Evolutionary conservation across 805 yeast genomes (phyloP).

Genomic region (Wickerhamomyces alni): DNA sequence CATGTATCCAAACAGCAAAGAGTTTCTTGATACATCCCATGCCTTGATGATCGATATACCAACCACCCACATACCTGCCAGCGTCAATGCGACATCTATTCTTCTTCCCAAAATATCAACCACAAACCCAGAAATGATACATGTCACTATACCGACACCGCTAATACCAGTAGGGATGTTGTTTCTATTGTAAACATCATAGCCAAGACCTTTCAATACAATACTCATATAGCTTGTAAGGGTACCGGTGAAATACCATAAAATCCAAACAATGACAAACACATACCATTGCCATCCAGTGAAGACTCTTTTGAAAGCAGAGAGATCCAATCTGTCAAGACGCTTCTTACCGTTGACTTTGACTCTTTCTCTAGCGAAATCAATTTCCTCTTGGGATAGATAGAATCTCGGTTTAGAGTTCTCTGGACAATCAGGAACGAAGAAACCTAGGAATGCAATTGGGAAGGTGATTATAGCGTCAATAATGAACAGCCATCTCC

Average conservation of each 20-base stretch:
- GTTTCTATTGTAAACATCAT: slow-evolving; percentile 19
- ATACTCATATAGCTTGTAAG: slow-evolving; percentile 11
- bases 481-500: slow-evolving; percentile 35
- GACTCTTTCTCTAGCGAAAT: slow-evolving; percentile 7
- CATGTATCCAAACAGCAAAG: slow-evolving; percentile 13
- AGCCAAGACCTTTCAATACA: slow-evolving; percentile 16
- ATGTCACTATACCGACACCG: slow-evolving; percentile 16
- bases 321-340: slow-evolving; percentile 9
- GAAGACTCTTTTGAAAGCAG: slow-evolving; percentile 14
- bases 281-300: slow-evolving; percentile 17
- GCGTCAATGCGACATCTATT: slow-evolving; percentile 9
- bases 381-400: slow-evolving; percentile 12
- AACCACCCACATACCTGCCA: slow-evolving; percentile 8
- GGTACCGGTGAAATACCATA: slow-evolving; percentile 11
- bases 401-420: slow-evolving; percentile 12
- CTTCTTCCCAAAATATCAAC: slow-evolving; percentile 16
- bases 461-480: slow-evolving; percentile 43
- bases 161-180: slow-evolving; percentile 15
- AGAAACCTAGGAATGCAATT: slow-evolving; percentile 43
- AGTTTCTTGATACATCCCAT: slow-evolving; percentile 13
- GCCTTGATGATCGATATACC: slow-evolving; percentile 12
- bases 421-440: slow-evolving; percentile 38
- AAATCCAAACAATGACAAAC: slow-evolving; percentile 12
- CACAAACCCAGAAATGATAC: slow-evolving; percentile 12
- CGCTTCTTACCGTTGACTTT: slow-evolving; percentile 13